Evolutionary conservation across 768 basidiomycete genomes (phyloP), one percentile per base, ranked within the genome.

Genomic region (Pleurotus citrinopileatus): DNA sequence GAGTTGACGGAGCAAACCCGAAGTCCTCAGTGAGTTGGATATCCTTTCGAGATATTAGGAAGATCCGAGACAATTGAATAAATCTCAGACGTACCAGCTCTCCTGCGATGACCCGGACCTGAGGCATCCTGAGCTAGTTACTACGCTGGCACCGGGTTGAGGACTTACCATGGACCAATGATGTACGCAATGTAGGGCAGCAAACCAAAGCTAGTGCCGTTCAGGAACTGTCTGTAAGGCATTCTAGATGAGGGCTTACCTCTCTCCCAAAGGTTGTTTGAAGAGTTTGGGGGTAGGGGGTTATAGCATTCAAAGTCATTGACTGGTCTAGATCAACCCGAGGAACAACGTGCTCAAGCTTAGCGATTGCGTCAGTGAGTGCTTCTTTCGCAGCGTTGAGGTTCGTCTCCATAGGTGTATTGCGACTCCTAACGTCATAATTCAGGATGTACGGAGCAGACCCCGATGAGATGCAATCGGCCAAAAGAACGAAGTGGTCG

Each of bases 161-260:
- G 15, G 51, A 61, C 79, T 59, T 64, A 89, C 89, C 87, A 91
- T 91, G 17, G 89, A 91, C 89, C 89, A 94, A 64, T 94, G 91
- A 68, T 94, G 91, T 22, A 94, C 86, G 38, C 91, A 91, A 63
- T 94, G 91, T 27, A 94, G 70, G 20, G 78, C 83, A n/a, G 83
- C 81, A 66, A 94, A 94, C 91, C 91, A 94, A 15, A 94, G 70
- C 90, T 92, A 48, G 27, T 20, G 12, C 42, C 23, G 27, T 60
- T 43, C 38, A 32, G 26, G 37, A 15, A 22, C 28, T 19, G 43
- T 19, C n/a, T 4, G 34, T 12, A 17, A 22, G 20, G 26, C 42
- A 12, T 4, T 6, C 4, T 32, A 29, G 27, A 17, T 10, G 43
- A 29, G 38, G 19, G 55, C 69, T 60, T 60, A 89, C 91, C 75